Evolutionary conservation across 768 basidiomycete species (phyloP).

Genomic region (Lentinula edodes): DNA sequence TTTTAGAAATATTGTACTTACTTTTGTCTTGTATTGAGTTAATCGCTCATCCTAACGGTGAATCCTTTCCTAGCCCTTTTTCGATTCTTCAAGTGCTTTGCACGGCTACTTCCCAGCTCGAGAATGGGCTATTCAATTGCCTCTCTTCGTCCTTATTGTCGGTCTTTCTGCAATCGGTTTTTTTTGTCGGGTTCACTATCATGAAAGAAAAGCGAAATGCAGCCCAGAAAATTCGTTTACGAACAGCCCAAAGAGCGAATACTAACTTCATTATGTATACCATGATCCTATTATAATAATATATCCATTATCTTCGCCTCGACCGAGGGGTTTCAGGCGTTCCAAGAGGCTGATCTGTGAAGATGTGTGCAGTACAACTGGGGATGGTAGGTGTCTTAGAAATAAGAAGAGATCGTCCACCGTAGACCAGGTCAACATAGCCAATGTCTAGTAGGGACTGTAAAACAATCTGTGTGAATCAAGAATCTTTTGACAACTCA

Average conservation of each 20-base stretch:
- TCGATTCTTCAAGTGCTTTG: constrained; percentile 66
- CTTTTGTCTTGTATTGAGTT: neutral
- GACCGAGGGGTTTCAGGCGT: constrained; percentile 38
- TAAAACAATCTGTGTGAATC: neutral
- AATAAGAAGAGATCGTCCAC: constrained; percentile 64
- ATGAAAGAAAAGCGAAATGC: constrained; percentile 69
- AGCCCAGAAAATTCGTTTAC: constrained; percentile 53
- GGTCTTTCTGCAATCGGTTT: constrained; percentile 77
- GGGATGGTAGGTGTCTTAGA: constrained; percentile 47
- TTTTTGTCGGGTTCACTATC: constrained; percentile 75
- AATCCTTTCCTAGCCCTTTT: constrained; percentile 61
- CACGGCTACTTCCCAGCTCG: constrained; percentile 79
- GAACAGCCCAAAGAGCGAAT: constrained; percentile 45
- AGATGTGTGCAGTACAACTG: constrained; percentile 49
- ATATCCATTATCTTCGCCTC: constrained; percentile 31
- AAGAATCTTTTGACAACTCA: constrained; percentile 20
- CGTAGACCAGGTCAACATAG: constrained; percentile 51
- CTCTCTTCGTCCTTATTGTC: constrained; percentile 74
- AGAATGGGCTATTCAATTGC: constrained; percentile 90
- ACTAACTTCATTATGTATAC: neutral
- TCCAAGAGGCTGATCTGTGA: constrained; percentile 44
- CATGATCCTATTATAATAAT: neutral
- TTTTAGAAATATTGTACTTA: too few species aligned
- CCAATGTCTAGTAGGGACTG: constrained; percentile 38
- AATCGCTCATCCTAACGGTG: constrained; percentile 4